A percentile compares a stretch with the other conserved stretches of the same genome.
These are phyloP conservation scores for Fusarium lyarnte DNA, from an alignment of 2,329 filamentous ascomycete species.

Conservation along the genomic window DNA sequence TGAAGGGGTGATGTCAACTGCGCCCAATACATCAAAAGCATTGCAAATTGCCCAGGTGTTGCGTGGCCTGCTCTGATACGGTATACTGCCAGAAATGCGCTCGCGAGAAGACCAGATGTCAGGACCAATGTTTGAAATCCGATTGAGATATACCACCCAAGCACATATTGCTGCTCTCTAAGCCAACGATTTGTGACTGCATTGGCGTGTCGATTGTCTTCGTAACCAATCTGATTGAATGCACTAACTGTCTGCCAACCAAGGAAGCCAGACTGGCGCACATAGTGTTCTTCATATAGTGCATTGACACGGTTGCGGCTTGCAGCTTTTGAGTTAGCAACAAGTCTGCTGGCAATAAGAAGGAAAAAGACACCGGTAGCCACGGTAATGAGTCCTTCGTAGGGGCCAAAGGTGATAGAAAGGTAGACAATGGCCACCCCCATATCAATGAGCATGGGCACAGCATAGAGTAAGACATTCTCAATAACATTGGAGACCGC, in stretches of 20 bases:
- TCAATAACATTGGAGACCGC: conserved; percentile 66
- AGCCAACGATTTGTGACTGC: conserved; percentile 57
- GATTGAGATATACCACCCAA: conserved; percentile 61
- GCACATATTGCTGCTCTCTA: conserved; percentile 50
- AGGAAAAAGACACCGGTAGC: conserved; percentile 67
- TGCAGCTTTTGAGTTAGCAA: conserved; percentile 59
- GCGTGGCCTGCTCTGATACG: conserved; percentile 71
- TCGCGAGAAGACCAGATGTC: conserved; percentile 74
- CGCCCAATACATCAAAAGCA: conserved; percentile 77
- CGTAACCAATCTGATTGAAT: conserved; percentile 68
- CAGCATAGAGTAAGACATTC: conserved; percentile 65
- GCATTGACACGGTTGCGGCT: conserved; percentile 62
- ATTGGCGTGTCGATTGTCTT: conserved; percentile 62
- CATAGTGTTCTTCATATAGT: conserved; percentile 64
- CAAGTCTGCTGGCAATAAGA: conserved; percentile 62
- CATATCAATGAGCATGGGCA: conserved; percentile 70
- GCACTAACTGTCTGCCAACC: conserved; percentile 69
- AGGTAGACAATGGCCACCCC: conserved; percentile 68
- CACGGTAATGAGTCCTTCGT: conserved; percentile 70
- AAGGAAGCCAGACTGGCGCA: conserved; percentile 64
- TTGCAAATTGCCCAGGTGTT: conserved; percentile 74
- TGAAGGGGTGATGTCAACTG: conserved; percentile 76
- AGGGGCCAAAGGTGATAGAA: conserved; percentile 66
- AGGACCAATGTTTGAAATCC: conserved; percentile 70
- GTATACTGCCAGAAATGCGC: conserved; percentile 68